Base-by-base conservation (phyloP, 148 eudicot genomes). In the Rhododendron ferrugineum region DNA sequence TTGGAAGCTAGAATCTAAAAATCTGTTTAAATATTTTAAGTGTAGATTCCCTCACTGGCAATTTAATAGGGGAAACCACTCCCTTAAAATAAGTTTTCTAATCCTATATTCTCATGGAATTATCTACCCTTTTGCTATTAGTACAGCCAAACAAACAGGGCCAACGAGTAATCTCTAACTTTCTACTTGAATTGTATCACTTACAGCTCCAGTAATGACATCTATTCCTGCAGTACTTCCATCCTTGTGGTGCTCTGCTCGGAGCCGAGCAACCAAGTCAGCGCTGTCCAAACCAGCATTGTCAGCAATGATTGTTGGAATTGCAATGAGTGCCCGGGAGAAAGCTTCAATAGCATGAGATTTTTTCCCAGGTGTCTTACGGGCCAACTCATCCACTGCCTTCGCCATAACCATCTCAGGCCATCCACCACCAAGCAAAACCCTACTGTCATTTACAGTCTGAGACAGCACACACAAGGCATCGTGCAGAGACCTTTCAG, bases 211-310 rank as follows among this genome's bases (percentile, higher is more conserved):
- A 84, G 98, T 87, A 47, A 92, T 95, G 83, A 97, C 98, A 83
- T 97, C 99, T 44, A 97, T 97, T 47, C 99, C 99, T 18, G 98
- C 92, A 87, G 80, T 89, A 88, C 94, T 91, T 62, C 66, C 92
- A 87, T 94, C 98, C 85, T 94, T 91, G 89, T 95, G 97, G 90
- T 97, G 99, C 92, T 95, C 99, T 8, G 99, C 99, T 82, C 99
- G 99, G 64, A 97, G 96, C 85, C 92, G 91, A 79, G 99, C 91
- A 78, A 97, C 88, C 89, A 97, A 89, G 50, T 97, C 98, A 75
- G 99, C 99, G 88, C 99, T 97, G 89, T 97, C 99, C 83, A 97
- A 84, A 34, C 99, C 99, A 78, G 99, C 98, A 88, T 97, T 97
- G 87, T 97, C 99, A 79, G 99, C 98, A 88, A 97, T 97, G 81